Evolutionary conservation across 495 filamentous ascomycete genomes (phyloP), one percentile per base, ranked within the genome.

Genomic region (Penicillium lagena): DNA sequence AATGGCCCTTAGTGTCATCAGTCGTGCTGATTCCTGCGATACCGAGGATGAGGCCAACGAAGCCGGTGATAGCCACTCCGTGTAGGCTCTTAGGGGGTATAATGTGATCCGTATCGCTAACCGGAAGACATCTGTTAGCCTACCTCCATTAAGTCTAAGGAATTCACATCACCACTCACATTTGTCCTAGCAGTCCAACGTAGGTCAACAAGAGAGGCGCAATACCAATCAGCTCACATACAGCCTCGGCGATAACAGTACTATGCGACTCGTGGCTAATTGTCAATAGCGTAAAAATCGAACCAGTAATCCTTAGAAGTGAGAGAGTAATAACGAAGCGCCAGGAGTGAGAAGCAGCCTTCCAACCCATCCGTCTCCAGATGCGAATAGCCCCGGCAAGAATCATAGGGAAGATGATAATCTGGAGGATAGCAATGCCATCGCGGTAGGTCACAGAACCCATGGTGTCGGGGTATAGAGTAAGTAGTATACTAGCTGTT

Each of bases 201-300:
- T 56, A 64, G 22, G 51, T 50, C 4, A 64, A 43, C 9, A 64
- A 13, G 15, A 64, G 34, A 17, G 60, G 60, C 2, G 60, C 60
- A 52, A 64, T 47, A 3, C 60, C 60, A 37, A 64, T 64, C 35
- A 64, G 37, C 42, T 60, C 47, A 35, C 60, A 64, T 29, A 64
- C 60, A 8, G 37, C 39, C 7, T 38, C 43, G 12, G 55, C 51
- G 42, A 55, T 43, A 5, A 36, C 9, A 8, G 60, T 39, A 31
- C 56, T 42, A n/a, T 43, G 4, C 7, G 46, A 46, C 22, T 51
- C 17, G 38, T 60, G 11, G 39, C 40, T 46, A 31, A 63, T 58
- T 2, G 50, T 35, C 4, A 60, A 14, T 8, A 64, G 39, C 1
- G 52, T 35, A 22, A 32, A 46, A 33, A 64, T 64, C 11, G 46